phyloP scores from a whole-genome alignment of 1,284 basidiomycete species.

The Polyporus tsugae region DNA sequence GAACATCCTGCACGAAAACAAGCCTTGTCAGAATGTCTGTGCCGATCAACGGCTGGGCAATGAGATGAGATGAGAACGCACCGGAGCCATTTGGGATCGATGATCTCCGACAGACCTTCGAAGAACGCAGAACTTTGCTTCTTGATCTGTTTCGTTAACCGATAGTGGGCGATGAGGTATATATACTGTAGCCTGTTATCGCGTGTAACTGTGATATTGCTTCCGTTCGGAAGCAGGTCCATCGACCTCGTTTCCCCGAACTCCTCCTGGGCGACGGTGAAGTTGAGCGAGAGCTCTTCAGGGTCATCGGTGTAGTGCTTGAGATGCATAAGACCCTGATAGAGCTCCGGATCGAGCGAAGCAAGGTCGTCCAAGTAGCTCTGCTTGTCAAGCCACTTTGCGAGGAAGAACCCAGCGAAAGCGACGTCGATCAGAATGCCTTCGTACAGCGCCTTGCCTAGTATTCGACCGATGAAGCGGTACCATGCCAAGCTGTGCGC shows the following conservation, averaged over 20 bases:
- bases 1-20: conserved; percentile 77
- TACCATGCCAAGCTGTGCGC: conserved; percentile 93
- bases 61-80: conserved; percentile 42
- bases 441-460: conserved; percentile 97
- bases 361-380: conserved; percentile 91
- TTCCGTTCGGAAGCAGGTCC: conserved; percentile 87
- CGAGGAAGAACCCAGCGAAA: conserved; percentile 95
- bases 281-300: conserved; percentile 94
- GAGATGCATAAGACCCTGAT: conserved; percentile 91
- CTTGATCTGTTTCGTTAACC: conserved; percentile 89
- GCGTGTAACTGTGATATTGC: conserved; percentile 87
- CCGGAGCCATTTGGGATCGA: conserved; percentile 91
- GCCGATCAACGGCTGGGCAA: neutral
- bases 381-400: conserved; percentile 92
- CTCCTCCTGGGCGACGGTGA: conserved; percentile 91
- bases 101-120: conserved; percentile 87
- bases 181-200: conserved; percentile 95
- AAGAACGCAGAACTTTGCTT: conserved; percentile 88
- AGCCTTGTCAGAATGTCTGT: neutral
- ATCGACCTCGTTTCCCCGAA: conserved; percentile 85
- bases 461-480: conserved; percentile 90
- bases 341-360: conserved; percentile 92
- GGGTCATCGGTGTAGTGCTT: conserved; percentile 92
- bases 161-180: conserved; percentile 89
- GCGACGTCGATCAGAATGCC: conserved; percentile 96